Evolutionary conservation across 805 yeast species (phyloP), one percentile per base, ranked within the genome.

Genomic region (Pichia sporocuriosa): DNA sequence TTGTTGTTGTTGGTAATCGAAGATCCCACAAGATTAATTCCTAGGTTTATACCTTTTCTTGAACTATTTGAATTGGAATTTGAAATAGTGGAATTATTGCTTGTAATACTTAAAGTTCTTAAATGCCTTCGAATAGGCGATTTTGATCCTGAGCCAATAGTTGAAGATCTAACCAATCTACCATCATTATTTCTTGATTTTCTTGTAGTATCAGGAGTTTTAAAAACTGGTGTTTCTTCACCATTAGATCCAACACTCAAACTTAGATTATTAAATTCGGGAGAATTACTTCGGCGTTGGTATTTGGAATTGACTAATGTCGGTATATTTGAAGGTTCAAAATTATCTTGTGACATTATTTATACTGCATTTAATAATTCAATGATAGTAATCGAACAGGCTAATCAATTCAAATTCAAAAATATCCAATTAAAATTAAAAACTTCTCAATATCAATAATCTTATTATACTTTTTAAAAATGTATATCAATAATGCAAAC

Each of bases 11-110:
- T 13, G 30, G 21, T 4, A 35, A 11, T 19, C 20, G 23, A n/a
- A 7, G 21, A 16, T 3, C 58, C 61, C 32, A 58, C 47, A 6
- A 61, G 54, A 40, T 51, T 54, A 33, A 61, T 45, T 0, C 66
- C 65, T 26, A 61, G 34, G 39, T 59, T 61, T 12, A 61, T 50
- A 6, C 65, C 65, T 42, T 50, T 45, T 32, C 55, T 57, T 21
- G 47, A 45, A 26, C 32, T 37, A 17, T 44, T 40, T 17, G 47
- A 29, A n/a, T 23, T 43, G 3, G 51, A 30, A 21, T 39, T 33
- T 6, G 48, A 30, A 3, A 43, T 29, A 15, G 38, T 15, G 30
- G 55, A 36, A 22, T 50, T 39, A 3, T 50, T 37, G 8, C 51
- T 39, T 5, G 53, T 42, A 12, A 45, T 46, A 41, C 59, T 57